Base-by-base conservation (phyloP, 768 basidiomycete species). In the Macrolepiota dolichaula region DNA sequence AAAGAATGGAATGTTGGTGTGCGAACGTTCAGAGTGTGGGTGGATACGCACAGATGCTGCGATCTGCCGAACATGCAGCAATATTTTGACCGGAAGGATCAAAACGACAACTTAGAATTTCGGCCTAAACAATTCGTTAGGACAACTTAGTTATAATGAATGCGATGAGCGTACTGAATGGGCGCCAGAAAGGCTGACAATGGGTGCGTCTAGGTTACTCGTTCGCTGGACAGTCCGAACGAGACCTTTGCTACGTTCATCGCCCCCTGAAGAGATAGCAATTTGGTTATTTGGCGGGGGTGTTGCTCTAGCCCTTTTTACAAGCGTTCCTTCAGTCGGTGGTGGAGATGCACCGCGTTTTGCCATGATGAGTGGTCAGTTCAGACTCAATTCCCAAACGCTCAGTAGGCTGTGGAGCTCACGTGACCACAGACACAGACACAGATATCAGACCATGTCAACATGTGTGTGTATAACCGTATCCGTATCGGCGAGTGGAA, bases 61-160 rank as follows among this genome's bases (percentile, higher is more conserved):
- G 81, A 75, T 99, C 96, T 1, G 90, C 83, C 13, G 93, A 95
- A 70, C 90, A 93, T 9, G 94, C 94, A 42, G 96, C 97, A 61
- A 98, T 86, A 65, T 92, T 92, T 72, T 96, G 89, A 3, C 97
- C 97, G 2, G 90, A 90, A 13, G 95, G 94, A 69, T 96, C 94
- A 71, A 98, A 98, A 66, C 93, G 84, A 77, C 94, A 93, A 66
- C 91, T 91, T 64, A 96, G 65, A 63, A 98, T 92, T 77, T 99
- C 97, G 7, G 47, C 63, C 63, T 68, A 38, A 13, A 24, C 32
- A 15, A 22, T 65, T 52, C n/a, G 53, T 17, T 12, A 35, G n/a
- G 54, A 57, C 2, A 25, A 11, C 12, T 29, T 47, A 19, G 7
- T 25, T 12, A 1, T 24, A 44, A 29, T 13, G 1, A 24, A 4